These are phyloP conservation scores for Tetrahymena malaccensis DNA, from an alignment of 73 alveolate genomes.

Conservation along the genomic window DNA sequence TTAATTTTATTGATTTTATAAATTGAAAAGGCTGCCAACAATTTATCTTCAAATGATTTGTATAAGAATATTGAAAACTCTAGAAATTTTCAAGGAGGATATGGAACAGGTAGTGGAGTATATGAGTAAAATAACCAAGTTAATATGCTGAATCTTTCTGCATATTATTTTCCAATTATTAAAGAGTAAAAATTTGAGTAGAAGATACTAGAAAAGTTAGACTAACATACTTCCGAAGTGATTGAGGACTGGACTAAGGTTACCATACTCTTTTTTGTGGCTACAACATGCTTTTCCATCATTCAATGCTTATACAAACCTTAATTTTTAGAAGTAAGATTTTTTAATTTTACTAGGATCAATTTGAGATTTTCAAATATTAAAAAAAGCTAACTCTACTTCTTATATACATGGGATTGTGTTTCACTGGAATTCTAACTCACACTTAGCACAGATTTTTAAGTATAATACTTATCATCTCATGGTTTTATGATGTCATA, in stretches of 20 bases:
- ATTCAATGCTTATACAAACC: background rate
- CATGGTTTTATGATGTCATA: background rate
- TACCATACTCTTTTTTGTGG: background rate
- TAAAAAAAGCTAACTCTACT: background rate
- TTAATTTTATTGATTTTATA: no score
- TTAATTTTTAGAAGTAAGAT: background rate
- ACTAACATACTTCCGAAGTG: background rate
- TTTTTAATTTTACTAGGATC: no score
- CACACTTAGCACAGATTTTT: background rate
- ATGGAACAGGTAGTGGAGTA: background rate
- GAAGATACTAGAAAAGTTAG: background rate
- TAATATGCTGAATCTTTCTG: background rate
- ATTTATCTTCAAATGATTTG: background rate
- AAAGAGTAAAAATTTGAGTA: background rate
- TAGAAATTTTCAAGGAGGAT: background rate
- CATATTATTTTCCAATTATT: background rate
- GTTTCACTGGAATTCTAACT: background rate
- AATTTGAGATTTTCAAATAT: no score
- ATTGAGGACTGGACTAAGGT: background rate
- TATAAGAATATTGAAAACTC: background rate
- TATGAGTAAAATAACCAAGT: background rate
- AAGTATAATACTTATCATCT: background rate
- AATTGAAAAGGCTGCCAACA: background rate
- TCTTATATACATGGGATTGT: background rate
- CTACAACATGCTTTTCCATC: background rate